These are phyloP conservation scores for Xylariaceae sp. DNA, from an alignment of 2,329 filamentous ascomycete genomes.

Conservation along the genomic window DNA sequence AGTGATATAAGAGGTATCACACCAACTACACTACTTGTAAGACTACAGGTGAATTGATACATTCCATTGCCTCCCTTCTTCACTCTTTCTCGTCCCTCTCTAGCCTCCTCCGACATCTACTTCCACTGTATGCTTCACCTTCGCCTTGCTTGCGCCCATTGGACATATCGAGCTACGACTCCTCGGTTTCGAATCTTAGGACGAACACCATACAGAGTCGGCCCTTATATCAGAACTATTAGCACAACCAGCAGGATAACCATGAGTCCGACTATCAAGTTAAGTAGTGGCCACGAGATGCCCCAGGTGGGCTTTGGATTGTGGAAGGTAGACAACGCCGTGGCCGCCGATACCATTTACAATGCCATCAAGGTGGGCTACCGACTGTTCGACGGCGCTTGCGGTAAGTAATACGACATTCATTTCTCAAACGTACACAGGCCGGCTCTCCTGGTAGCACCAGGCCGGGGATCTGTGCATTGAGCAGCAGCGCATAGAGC, in stretches of 20 bases:
- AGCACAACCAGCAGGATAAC: slow-evolving; percentile 4
- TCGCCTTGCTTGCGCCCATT: slow-evolving; percentile 1
- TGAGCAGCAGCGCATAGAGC: too few species aligned
- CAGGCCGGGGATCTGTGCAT: too few species aligned
- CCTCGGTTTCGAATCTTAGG: slow-evolving; percentile 3
- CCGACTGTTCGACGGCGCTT: slow-evolving; percentile 65
- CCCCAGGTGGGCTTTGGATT: slow-evolving; percentile 78
- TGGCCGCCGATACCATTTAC: slow-evolving; percentile 78
- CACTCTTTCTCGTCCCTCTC: slow-evolving; percentile 1
- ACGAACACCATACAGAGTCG: background rate
- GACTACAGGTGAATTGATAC: slow-evolving; percentile 8
- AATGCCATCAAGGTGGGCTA: slow-evolving; percentile 71
- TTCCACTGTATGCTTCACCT: slow-evolving; percentile 13
- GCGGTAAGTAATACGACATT: slow-evolving; percentile 51
- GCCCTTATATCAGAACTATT: background rate
- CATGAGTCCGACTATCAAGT: slow-evolving; percentile 59
- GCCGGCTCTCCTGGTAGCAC: too few species aligned
- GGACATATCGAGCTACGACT: slow-evolving; percentile 18
- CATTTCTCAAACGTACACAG: too few species aligned
- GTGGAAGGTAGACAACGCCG: slow-evolving; percentile 82
- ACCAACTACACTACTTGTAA: slow-evolving; percentile 5
- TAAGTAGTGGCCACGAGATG: slow-evolving; percentile 72
- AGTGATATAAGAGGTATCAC: slow-evolving; percentile 14
- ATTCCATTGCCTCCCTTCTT: background rate
- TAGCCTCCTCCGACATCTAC: background rate